Evolutionary conservation across 2,329 filamentous ascomycete genomes (phyloP).

Genomic region (Coleophoma crateriformis): DNA sequence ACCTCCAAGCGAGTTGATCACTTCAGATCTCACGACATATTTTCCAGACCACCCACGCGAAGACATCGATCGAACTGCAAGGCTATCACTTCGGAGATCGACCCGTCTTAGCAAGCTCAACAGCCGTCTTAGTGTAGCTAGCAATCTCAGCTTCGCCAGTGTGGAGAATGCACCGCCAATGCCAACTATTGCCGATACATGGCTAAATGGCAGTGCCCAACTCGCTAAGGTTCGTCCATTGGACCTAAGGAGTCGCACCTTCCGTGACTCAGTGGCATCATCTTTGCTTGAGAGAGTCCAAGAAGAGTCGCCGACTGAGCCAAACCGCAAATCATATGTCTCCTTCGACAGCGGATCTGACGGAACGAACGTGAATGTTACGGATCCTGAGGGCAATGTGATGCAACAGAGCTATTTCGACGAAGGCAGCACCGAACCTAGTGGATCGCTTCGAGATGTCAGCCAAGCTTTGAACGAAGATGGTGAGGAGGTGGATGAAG

Average conservation of each 20-base stretch:
- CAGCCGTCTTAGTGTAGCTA: conserved; percentile 87
- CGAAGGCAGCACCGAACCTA: conserved; percentile 66
- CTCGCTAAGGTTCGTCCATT: conserved; percentile 42
- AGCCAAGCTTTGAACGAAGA: conserved; percentile 83
- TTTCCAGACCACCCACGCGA: conserved; percentile 93
- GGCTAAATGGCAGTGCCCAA: conserved; percentile 63
- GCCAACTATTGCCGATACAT: conserved; percentile 90
- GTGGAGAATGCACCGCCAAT: conserved; percentile 90
- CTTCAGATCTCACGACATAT: conserved; percentile 92
- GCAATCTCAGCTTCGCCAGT: conserved; percentile 87
- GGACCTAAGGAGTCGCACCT: conserved; percentile 37
- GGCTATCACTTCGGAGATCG: conserved; percentile 85
- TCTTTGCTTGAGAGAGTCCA: conserved; percentile 85
- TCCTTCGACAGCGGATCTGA: conserved; percentile 72
- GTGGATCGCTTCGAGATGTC: conserved; percentile 75
- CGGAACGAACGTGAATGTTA: conserved; percentile 62
- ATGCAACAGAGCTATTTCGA: conserved; percentile 79
- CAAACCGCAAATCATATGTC: conserved; percentile 93
- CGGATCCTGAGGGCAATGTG: conserved; percentile 69
- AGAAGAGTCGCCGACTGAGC: conserved; percentile 79
- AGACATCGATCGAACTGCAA: conserved; percentile 92
- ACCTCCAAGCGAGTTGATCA: conserved; percentile 94
- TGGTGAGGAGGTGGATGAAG: conserved; percentile 86
- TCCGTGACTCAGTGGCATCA: conserved; percentile 83
- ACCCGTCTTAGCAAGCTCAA: conserved; percentile 88